Percentiles rank a stretch among this genome's conserved stretches.
Evolutionary conservation across 2,329 filamentous ascomycete species (phyloP).

Genomic region (Alternaria ventricosa): DNA sequence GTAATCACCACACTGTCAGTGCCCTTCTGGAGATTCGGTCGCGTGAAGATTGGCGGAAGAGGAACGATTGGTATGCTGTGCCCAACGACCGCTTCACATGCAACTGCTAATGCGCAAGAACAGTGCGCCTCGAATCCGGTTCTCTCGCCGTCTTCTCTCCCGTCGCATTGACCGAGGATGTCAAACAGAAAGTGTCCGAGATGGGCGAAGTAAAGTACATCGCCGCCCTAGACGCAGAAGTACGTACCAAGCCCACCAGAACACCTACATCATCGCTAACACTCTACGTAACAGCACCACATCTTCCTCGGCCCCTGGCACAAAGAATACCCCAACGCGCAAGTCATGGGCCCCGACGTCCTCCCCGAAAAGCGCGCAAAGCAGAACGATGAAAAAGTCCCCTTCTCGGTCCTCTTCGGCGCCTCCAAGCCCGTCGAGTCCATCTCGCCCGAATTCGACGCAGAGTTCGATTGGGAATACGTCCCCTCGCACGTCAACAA

Average conservation of each 20-base stretch:
- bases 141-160: constrained; percentile 90
- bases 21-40: constrained; percentile 83
- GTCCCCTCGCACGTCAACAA: constrained; percentile 81
- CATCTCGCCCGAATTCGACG: constrained; percentile 80
- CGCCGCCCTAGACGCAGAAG: constrained; percentile 81
- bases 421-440: constrained; percentile 48
- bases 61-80: constrained; percentile 74
- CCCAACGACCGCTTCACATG: background rate
- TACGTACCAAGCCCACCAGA: constrained; percentile 9
- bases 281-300: constrained; percentile 69
- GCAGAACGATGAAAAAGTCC: constrained; percentile 63
- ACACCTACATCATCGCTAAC: background rate
- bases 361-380: constrained; percentile 80
- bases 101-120: constrained; percentile 11
- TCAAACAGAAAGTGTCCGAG: constrained; percentile 67
- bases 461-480: constrained; percentile 84
- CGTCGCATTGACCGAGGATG: constrained; percentile 79
- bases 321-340: constrained; percentile 76
- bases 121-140: constrained; percentile 80
- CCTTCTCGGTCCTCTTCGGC: constrained; percentile 70
- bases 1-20: constrained; percentile 76
- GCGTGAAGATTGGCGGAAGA: constrained; percentile 82
- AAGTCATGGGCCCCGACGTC: constrained; percentile 81
- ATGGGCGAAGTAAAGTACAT: constrained; percentile 79
- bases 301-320: constrained; percentile 90